phyloP scores from a whole-genome alignment of 768 basidiomycete genomes.

The Lactifluus piperatus region DNA sequence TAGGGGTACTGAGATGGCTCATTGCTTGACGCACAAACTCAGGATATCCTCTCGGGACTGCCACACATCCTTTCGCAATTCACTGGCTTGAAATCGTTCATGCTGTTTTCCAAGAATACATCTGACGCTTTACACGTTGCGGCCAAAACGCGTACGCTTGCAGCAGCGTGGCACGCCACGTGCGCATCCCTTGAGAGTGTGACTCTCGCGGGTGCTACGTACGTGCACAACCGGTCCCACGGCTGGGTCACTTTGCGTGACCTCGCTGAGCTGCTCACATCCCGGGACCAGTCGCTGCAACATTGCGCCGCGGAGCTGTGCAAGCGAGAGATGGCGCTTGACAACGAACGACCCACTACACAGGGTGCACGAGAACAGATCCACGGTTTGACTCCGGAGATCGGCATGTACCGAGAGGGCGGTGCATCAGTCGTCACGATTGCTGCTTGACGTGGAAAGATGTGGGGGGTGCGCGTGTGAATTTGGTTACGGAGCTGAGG shows the following conservation, averaged over 20 bases:
- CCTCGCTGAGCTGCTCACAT: conserved; percentile 17
- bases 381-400: conserved; percentile 1
- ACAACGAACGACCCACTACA: neutral
- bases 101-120: conserved; percentile 23
- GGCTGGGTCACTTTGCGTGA: conserved; percentile 23
- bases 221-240: conserved; percentile 17
- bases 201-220: conserved; percentile 20
- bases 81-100: conserved; percentile 20
- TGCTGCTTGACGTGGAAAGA: neutral
- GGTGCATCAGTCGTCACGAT: conserved; percentile 9
- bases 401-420: neutral
- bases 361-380: neutral
- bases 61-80: conserved; percentile 22
- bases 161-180: conserved; percentile 19
- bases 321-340: conserved; percentile 5
- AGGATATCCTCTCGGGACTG: conserved; percentile 24
- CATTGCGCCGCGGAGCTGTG: neutral
- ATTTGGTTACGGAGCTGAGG: neutral
- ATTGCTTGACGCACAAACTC: neutral
- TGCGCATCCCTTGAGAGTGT: conserved; percentile 24
- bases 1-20: too few species aligned
- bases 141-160: conserved; percentile 11
- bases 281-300: conserved; percentile 13
- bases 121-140: conserved; percentile 20
- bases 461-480: neutral